A percentile compares a stretch with the other conserved stretches of the same genome.
Conservation (phyloP, 2,329 filamentous ascomycete species). For the Neofusicoccum cordaticola region DNA sequence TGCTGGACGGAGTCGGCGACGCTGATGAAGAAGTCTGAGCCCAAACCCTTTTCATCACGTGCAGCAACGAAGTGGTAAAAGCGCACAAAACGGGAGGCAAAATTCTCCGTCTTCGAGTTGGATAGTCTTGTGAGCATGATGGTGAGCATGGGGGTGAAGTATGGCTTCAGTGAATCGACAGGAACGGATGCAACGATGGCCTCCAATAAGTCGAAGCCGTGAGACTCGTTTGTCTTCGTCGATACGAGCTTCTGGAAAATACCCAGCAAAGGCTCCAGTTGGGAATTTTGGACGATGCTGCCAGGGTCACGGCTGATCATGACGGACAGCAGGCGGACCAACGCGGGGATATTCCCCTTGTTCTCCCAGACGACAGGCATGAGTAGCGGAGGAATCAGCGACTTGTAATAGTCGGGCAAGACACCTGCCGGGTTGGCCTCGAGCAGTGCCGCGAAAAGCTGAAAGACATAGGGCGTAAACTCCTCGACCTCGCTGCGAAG, state of each 20-base stretch:
- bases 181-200: constrained; percentile 71
- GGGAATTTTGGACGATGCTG: constrained; percentile 72
- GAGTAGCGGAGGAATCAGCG: constrained; percentile 74
- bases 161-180: constrained; percentile 69
- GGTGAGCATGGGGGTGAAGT: constrained; percentile 75
- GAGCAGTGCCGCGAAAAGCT: constrained; percentile 85
- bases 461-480: constrained; percentile 95
- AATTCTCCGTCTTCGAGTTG: constrained; percentile 76
- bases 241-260: constrained; percentile 90
- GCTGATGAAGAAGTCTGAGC: constrained; percentile 86
- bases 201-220: constrained; percentile 89
- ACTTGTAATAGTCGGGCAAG: constrained; percentile 77
- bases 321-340: constrained; percentile 78
- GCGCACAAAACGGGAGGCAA: constrained; percentile 82
- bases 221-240: constrained; percentile 77
- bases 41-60: constrained; percentile 74
- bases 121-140: constrained; percentile 73
- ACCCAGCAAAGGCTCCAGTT: constrained; percentile 83
- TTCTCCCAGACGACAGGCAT: constrained; percentile 85
- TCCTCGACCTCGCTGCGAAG: constrained; percentile 83
- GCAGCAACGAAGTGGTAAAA: constrained; percentile 94
- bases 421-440: constrained; percentile 79
- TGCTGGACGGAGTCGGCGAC: constrained; percentile 79
- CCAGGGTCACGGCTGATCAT: constrained; percentile 76
- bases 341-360: constrained; percentile 86